A percentile compares a stretch with the other conserved stretches of the same genome.
Conservation (phyloP, 2,329 filamentous ascomycete species). For the Arthrobotrys musiformis region DNA sequence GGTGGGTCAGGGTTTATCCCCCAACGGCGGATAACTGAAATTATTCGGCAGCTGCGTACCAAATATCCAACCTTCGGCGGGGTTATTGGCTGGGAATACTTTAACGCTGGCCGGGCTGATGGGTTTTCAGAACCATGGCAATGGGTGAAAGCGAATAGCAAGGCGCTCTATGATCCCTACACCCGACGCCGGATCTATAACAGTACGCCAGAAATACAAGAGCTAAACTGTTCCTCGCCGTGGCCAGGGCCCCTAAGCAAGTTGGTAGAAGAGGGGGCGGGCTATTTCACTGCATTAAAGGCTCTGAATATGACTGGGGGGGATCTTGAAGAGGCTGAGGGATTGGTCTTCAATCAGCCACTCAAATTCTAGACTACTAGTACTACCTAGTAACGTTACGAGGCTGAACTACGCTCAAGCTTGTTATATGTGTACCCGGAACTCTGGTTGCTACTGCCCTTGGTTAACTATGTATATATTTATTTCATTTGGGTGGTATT, state of each 20-base stretch:
- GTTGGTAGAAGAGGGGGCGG: slow-evolving; percentile 12
- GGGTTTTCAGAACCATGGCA: slow-evolving; percentile 25
- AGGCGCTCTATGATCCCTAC: slow-evolving; percentile 22
- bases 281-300: slow-evolving; percentile 20
- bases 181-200: background rate
- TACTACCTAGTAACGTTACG: too few relatives aligned
- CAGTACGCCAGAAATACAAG: background rate
- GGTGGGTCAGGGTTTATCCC: slow-evolving; percentile 54
- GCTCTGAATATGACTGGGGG: slow-evolving; percentile 43
- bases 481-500: too few relatives aligned
- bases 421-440: too few relatives aligned
- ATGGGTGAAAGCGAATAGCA: slow-evolving; percentile 40
- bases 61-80: slow-evolving; percentile 46
- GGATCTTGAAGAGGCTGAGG: slow-evolving; percentile 12
- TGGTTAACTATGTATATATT: too few relatives aligned
- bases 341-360: background rate
- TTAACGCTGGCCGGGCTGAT: slow-evolving; percentile 20
- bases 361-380: too few relatives aligned
- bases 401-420: too few relatives aligned
- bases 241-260: slow-evolving; percentile 18
- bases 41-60: slow-evolving; percentile 30
- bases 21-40: background rate
- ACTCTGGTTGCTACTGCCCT: too few relatives aligned
- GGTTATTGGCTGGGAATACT: slow-evolving; percentile 52
- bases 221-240: slow-evolving; percentile 6